Evolutionary conservation across 306 rosid genomes (phyloP).

Genomic region (Glycine tomentella): DNA sequence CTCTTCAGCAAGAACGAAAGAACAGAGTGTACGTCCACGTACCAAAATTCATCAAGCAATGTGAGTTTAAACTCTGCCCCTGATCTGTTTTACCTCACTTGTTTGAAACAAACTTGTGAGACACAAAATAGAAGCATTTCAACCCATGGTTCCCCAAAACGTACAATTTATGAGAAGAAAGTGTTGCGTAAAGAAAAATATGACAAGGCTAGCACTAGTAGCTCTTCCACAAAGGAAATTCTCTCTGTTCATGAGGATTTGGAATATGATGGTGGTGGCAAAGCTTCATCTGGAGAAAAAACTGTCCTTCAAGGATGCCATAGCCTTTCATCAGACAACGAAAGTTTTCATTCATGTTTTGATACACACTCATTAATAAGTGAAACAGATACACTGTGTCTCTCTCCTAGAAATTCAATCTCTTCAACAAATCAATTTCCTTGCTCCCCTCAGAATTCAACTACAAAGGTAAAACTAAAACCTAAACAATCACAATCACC

Average conservation of each 20-base stretch:
- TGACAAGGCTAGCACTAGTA: not conserved
- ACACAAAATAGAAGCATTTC: not conserved
- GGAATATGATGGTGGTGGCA: not conserved
- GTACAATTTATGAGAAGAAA: not conserved
- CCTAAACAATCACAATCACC: not conserved
- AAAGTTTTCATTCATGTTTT: constrained; percentile 5
- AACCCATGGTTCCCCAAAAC: not conserved
- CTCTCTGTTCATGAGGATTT: constrained; percentile 10
- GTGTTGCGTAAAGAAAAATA: not conserved
- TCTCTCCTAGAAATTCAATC: not conserved
- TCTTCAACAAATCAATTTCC: constrained; percentile 2
- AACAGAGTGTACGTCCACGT: not conserved
- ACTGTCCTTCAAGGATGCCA: not conserved
- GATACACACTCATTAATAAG: not conserved
- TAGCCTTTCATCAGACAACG: not conserved
- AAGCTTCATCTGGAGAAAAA: not conserved
- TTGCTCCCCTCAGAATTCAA: not conserved
- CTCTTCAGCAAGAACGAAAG: not conserved
- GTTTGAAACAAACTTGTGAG: constrained; percentile 10
- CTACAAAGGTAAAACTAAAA: not conserved
- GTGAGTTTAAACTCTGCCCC: not conserved
- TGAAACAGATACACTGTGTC: not conserved
- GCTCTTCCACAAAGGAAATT: not conserved
- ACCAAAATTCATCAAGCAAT: constrained; percentile 9
- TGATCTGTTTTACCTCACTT: not conserved